Evolutionary conservation across 2,329 filamentous ascomycete species (phyloP), one percentile per base, ranked within the genome.

Genomic region (Paraconiothyrium brasiliense): DNA sequence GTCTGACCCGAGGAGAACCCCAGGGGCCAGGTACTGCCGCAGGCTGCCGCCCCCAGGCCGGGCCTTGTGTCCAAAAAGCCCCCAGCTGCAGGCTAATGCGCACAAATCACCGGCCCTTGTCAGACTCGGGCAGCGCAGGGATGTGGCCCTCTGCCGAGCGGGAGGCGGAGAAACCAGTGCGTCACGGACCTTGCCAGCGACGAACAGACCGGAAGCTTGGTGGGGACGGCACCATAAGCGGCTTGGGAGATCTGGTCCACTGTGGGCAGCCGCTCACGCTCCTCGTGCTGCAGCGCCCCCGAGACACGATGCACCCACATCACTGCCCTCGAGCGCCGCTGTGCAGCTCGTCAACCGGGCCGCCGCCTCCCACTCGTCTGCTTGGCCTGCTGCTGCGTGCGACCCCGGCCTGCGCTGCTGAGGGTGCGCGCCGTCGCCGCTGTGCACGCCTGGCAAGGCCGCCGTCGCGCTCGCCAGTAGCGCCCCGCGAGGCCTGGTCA

Each of bases 171-270:
- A 68, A 65, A 64, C 64, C 65, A 70, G 70, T 73, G 70, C 73
- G 73, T 73, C 73, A 76, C 70, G 67, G 67, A 67, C 63, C 57
- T 61, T 62, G 27, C 61, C 65, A 67, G 34, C 64, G 71, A 71
- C 22, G 64, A 67, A 64, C 69, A 69, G 66, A 69, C 71, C 70
- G 73, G 70, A 76, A 74, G 73, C 72, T 75, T 74, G 69, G 56
- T 55, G 63, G 66, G 66, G 74, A 72, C 69, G 71, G 71, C 68
- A 69, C 65, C 62, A 60, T 57, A 64, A 55, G 41, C 58, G 61
- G 58, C 67, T 70, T 69, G 65, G 47, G 41, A 24, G 62, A 65
- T 65, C 64, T 66, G 64, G 59, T 37, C 50, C 57, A 54, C 59
- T 59, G 56, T 30, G 47, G 22, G 20, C 47, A 34, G 13, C 46